Percentiles rank a stretch among this genome's conserved stretches.
Evolutionary conservation across 768 basidiomycete species (phyloP).

Genomic region (Guyanaporus albipodus): DNA sequence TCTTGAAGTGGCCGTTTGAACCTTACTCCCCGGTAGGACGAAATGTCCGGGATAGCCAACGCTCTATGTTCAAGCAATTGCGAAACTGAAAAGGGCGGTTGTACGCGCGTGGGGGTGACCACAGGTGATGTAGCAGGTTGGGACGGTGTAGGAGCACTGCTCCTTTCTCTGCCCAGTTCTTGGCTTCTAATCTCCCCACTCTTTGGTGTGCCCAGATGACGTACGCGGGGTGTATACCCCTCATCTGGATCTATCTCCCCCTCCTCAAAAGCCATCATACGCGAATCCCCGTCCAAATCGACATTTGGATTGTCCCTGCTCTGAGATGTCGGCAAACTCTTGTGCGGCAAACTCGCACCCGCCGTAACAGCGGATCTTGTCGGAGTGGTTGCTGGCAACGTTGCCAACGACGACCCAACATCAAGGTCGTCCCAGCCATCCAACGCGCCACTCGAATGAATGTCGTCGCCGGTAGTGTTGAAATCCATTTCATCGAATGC

Average conservation of each 20-base stretch:
- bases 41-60: conserved; percentile 23
- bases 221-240: background rate
- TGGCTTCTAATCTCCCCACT: conserved; percentile 19
- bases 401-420: conserved; percentile 6
- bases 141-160: too few species aligned
- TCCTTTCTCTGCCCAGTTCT: background rate
- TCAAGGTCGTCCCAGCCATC: conserved; percentile 7
- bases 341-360: background rate
- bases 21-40: conserved; percentile 18
- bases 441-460: background rate
- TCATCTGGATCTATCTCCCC: conserved; percentile 15
- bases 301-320: background rate
- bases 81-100: background rate
- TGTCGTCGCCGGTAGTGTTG: conserved; percentile 1
- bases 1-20: conserved; percentile 16
- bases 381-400: background rate
- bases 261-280: conserved; percentile 7
- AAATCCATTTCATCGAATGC: conserved; percentile 13
- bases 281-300: background rate
- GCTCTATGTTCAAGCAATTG: background rate
- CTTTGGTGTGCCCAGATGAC: conserved; percentile 1
- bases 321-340: background rate
- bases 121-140: too few species aligned
- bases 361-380: background rate
- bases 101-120: background rate